These are phyloP conservation scores for Coemansia sp. DNA, from an alignment of 192 early-diverging fungal genomes.

Conservation along the genomic window DNA sequence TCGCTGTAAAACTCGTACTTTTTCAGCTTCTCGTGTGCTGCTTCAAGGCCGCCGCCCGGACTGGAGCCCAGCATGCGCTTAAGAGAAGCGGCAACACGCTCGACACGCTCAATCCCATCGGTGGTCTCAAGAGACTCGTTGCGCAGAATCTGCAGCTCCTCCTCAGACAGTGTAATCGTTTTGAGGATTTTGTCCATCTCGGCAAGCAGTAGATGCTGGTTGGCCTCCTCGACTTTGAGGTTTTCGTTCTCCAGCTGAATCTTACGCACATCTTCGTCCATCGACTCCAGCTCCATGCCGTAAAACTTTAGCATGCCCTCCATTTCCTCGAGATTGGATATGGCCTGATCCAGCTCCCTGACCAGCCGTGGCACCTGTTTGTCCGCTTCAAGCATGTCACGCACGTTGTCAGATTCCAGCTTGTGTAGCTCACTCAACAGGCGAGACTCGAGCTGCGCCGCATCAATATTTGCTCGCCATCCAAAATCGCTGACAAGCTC, in stretches of 20 bases:
- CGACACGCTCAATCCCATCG: constrained; percentile 60
- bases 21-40: constrained; percentile 65
- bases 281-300: constrained; percentile 83
- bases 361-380: constrained; percentile 79
- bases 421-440: constrained; percentile 81
- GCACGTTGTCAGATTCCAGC: constrained; percentile 84
- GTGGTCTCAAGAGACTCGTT: constrained; percentile 66
- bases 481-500: constrained; percentile 83
- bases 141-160: constrained; percentile 62
- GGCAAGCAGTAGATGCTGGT: constrained; percentile 81
- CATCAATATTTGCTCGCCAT: constrained; percentile 85
- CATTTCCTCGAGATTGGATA: constrained; percentile 80
- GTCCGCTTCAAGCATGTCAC: constrained; percentile 91
- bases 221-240: constrained; percentile 83
- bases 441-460: constrained; percentile 81
- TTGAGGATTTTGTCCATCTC: constrained; percentile 82
- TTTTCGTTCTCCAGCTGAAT: constrained; percentile 91
- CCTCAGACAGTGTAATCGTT: constrained; percentile 63
- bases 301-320: constrained; percentile 87
- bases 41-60: constrained; percentile 56
- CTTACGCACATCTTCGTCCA: constrained; percentile 93
- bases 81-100: constrained; percentile 65
- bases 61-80: constrained; percentile 66
- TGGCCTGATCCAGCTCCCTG: constrained; percentile 78
- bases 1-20: constrained; percentile 64